Base-by-base conservation (phyloP, 306 rosid genomes). In the Alnus rubra region DNA sequence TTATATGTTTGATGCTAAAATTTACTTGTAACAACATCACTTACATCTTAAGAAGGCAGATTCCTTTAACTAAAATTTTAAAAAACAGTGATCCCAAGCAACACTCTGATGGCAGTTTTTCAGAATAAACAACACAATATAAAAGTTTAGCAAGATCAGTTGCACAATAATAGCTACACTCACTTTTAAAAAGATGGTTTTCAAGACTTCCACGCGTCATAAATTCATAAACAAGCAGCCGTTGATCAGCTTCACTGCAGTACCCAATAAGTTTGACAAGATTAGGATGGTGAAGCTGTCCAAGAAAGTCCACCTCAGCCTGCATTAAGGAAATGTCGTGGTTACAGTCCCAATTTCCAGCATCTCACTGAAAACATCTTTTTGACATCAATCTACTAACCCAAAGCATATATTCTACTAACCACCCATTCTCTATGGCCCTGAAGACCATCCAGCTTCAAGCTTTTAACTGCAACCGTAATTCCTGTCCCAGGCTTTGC, bases 391-490 rank as follows among this genome's bases (percentile, higher is more conserved):
- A 86, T 79, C 88, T 88, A 88, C 93, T 88, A 90, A 90, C 89
- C 89, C 87, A 90, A 90, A 80, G 88, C 87, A 88, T 84, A 92
- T 86, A 89, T 84, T 82, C 83, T 89, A 94, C 97, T 94, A 89
- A 94, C 98, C 97, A 92, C 90, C 98, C 98, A 94, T 91, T 94
- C 98, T 91, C 98, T 92, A 82, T 94, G 98, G 81, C 98, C 98
- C 75, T 94, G 98, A 70, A 94, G 98, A 62, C 97, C 98, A 80
- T 94, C 98, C 48, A 91, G 94, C 84, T 94, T 94, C 85, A 94
- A 88, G 89, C 93, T 94, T 88, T 94, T 94, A 64, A 94, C 97
- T 70, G 98, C 98, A 69, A 94, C 98, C 0, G 98, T 92, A 82
- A 94, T 50, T 58, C 98, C 98, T 2, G 98, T 87, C 14, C 98